These are phyloP conservation scores for Ophiorrhiza pumila DNA, from an alignment of 257 asterid genomes.

Conservation along the genomic window DNA sequence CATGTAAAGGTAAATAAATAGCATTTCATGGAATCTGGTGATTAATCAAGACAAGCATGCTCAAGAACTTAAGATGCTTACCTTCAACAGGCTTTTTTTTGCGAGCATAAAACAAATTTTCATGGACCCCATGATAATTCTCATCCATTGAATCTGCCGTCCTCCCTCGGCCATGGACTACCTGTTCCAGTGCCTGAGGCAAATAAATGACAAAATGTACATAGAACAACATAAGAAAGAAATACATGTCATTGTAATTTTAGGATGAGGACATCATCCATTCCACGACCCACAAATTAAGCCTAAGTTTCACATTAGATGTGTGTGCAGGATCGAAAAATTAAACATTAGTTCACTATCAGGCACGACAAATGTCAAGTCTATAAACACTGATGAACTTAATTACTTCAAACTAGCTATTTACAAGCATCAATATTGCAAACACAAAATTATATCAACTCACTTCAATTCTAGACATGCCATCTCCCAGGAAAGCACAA, in stretches of 20 bases:
- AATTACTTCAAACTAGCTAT: background rate
- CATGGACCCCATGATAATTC: slow-evolving; percentile 83
- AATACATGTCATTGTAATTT: background rate
- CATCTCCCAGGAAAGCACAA: slow-evolving; percentile 96
- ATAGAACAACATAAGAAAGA: background rate
- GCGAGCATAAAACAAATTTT: slow-evolving; percentile 81
- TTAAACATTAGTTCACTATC: background rate
- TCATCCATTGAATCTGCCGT: slow-evolving; percentile 75
- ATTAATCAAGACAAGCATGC: background rate
- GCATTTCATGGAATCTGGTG: background rate
- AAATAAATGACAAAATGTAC: background rate
- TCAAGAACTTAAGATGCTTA: slow-evolving; percentile 25
- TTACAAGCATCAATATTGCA: background rate
- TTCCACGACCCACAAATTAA: background rate
- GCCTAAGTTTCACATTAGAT: background rate
- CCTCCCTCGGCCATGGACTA: slow-evolving; percentile 95
- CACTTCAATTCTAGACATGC: slow-evolving; percentile 96
- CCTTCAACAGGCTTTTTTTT: slow-evolving; percentile 90
- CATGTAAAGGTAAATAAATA: background rate
- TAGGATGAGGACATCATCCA: background rate
- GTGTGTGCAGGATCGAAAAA: background rate
- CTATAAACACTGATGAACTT: background rate
- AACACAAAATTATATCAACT: slow-evolving; percentile 14
- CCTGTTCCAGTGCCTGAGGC: slow-evolving; percentile 71
- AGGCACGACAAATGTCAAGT: background rate